A percentile compares a stretch with the other conserved stretches of the same genome.
phyloP scores from a whole-genome alignment of 176 grass and related monocot species.

The Neostapfia colusana region DNA sequence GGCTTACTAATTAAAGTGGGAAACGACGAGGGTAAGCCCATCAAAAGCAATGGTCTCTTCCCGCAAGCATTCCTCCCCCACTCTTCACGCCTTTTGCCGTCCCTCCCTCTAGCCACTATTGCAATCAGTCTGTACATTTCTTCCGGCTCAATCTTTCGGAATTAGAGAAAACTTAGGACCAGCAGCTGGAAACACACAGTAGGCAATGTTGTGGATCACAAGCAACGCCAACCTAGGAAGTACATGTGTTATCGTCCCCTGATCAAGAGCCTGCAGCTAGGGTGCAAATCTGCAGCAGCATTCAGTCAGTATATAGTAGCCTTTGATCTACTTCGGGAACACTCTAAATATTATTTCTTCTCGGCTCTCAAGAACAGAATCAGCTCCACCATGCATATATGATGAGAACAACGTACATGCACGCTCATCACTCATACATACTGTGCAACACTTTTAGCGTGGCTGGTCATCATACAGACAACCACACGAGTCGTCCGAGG shows the following conservation, averaged over 20 bases:
- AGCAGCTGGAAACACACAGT: not conserved
- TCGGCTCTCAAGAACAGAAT: not conserved
- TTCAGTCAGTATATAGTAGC: not conserved
- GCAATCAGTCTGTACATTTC: not conserved
- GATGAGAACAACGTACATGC: not conserved
- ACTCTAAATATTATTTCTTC: not conserved
- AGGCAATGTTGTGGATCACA: slow-evolving; percentile 14
- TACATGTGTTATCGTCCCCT: not conserved
- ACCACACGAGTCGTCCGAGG: not conserved
- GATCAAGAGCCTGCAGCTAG: not conserved
- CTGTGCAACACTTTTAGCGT: not conserved
- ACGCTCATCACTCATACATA: slow-evolving; percentile 22
- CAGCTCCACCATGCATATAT: slow-evolving; percentile 14
- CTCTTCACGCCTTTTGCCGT: not conserved
- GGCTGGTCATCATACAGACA: not conserved
- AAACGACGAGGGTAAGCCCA: not conserved
- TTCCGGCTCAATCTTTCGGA: slow-evolving; percentile 6
- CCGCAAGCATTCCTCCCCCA: not conserved
- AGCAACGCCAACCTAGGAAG: slow-evolving; percentile 31
- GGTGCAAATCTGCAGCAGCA: not conserved
- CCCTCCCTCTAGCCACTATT: not conserved
- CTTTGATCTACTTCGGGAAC: slow-evolving; percentile 15
- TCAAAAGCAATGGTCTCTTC: not conserved
- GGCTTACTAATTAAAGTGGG: slow-evolving; percentile 12
- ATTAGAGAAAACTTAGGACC: slow-evolving; percentile 20